Evolutionary conservation across 306 rosid species (phyloP).

Genomic region (Casuarina equisetifolia): DNA sequence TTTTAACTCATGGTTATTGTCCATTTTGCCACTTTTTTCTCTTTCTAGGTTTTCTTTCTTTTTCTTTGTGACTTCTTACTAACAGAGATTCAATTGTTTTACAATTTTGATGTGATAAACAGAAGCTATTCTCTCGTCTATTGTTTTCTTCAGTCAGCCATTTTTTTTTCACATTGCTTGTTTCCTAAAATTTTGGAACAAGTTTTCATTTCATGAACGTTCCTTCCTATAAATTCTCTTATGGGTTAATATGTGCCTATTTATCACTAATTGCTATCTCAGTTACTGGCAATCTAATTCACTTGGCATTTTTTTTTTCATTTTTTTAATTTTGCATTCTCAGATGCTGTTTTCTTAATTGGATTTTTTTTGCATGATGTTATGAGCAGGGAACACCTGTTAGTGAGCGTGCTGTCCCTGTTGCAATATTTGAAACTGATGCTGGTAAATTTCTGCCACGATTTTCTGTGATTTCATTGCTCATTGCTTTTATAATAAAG

Average conservation of each 20-base stretch:
- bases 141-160: no score
- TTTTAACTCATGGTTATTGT: no score
- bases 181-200: no score
- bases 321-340: background rate
- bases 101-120: no score
- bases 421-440: constrained; percentile 94
- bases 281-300: background rate
- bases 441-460: constrained; percentile 54
- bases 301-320: constrained; percentile 12
- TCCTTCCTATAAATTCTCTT: no score
- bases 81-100: no score
- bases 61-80: no score
- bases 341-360: constrained; percentile 4
- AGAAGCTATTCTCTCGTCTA: no score
- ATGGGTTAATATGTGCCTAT: background rate
- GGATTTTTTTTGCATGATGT: constrained; percentile 3
- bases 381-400: constrained; percentile 90
- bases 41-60: constrained; percentile 2
- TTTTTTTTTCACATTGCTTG: no score
- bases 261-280: background rate
- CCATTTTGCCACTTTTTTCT: background rate
- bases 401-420: constrained; percentile 99
- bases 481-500: constrained; percentile 23
- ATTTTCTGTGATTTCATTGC: constrained; percentile 22
- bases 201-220: no score